Conservation (phyloP, 1,139 yeast species). For the Eremothecium cymbalariae region DNA sequence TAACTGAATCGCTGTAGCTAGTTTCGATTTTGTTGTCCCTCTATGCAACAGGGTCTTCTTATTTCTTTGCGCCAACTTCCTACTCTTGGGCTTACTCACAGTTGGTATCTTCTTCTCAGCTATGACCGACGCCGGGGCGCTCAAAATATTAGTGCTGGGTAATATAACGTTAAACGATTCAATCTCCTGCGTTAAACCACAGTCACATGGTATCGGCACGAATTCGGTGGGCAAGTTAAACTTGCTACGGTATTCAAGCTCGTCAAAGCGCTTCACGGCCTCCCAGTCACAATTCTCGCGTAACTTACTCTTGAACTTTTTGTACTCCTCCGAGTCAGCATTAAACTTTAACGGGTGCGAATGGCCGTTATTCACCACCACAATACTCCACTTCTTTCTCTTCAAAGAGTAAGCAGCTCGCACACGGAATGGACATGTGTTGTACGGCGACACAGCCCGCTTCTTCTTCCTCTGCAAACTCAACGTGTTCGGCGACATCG, state of each 20-base stretch:
- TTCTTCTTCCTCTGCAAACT: conserved; percentile 20
- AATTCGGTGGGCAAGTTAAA: conserved; percentile 29
- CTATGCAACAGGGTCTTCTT: neutral
- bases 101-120: conserved; percentile 4
- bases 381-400: conserved; percentile 51
- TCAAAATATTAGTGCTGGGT: conserved; percentile 18
- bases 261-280: conserved; percentile 31
- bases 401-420: conserved; percentile 58
- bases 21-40: conserved; percentile 2
- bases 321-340: conserved; percentile 31
- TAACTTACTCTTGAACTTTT: conserved; percentile 28
- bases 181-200: conserved; percentile 33
- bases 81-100: conserved; percentile 17
- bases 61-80: conserved; percentile 6
- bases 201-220: conserved; percentile 31
- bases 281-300: conserved; percentile 26
- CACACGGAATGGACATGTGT: conserved; percentile 58
- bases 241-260: conserved; percentile 29
- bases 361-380: conserved; percentile 50
- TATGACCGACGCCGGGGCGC: conserved; percentile 1
- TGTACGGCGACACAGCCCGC: conserved; percentile 30
- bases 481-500: conserved; percentile 1
- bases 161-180: conserved; percentile 29
- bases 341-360: conserved; percentile 31
- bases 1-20: neutral